Conservation (phyloP, 768 basidiomycete species). For the Suillus sp. region DNA sequence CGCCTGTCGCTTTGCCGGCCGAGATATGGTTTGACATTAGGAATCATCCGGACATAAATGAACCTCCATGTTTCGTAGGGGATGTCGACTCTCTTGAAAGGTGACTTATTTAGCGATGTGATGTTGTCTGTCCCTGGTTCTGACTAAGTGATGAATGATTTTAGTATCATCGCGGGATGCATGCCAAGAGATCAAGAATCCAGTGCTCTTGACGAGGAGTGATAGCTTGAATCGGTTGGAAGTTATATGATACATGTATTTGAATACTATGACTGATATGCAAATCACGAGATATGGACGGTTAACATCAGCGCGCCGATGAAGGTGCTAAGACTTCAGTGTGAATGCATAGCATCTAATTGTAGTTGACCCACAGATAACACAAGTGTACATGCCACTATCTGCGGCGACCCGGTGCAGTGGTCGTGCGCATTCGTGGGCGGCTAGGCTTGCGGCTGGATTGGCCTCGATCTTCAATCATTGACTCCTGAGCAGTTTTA, state of each 20-base stretch:
- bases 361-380: background rate
- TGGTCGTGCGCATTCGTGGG: constrained; percentile 25
- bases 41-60: constrained; percentile 17
- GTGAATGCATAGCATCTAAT: background rate
- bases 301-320: background rate
- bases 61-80: constrained; percentile 20
- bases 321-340: background rate
- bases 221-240: constrained; percentile 13
- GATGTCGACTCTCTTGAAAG: constrained; percentile 29
- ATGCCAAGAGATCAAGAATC: constrained; percentile 8
- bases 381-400: constrained; percentile 11
- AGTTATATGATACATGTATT: constrained; percentile 28
- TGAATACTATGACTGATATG: constrained; percentile 34
- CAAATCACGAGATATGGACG: constrained; percentile 18
- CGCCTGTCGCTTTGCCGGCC: constrained; percentile 21
- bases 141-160: background rate
- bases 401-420: constrained; percentile 30
- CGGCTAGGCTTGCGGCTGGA: constrained; percentile 31
- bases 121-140: constrained; percentile 6
- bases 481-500: constrained; percentile 19
- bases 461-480: constrained; percentile 27
- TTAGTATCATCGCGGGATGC: constrained; percentile 12
- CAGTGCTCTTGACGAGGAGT: constrained; percentile 5
- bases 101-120: constrained; percentile 17
- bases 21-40: constrained; percentile 32